Evolutionary conservation across 2,329 filamentous ascomycete species (phyloP), one percentile per base, ranked within the genome.

Genomic region (Botryotinia calthae): DNA sequence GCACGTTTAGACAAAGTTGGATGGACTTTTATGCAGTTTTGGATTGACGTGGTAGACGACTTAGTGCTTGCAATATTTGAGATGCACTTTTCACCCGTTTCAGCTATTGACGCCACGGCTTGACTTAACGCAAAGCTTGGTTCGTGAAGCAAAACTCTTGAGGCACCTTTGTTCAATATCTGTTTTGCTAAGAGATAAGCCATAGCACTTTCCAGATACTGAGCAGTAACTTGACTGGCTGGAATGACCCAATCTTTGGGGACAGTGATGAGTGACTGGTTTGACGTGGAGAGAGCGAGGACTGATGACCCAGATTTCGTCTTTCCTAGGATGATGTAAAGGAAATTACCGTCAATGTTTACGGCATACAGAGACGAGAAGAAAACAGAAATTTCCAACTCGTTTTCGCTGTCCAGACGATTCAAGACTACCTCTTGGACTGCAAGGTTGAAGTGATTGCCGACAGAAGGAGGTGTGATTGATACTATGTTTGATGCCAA

Each of bases 1-100:
- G 40, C 66, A 69, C 73, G 68, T 75, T 73, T 34, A 56, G 44
- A 51, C 31, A 72, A 54, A 22, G 56, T 64, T 22, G 58, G 67
- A 22, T 70, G 67, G 25, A 61, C 18, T 10, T n/a, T 61, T 4
- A 61, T 37, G 7, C 54, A 70, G 8, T n/a, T 9, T 14, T 70
- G 54, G 20, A 7, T 61, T 8, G 40, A 20, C 31, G 40, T 9
- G n/a, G 54, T n/a, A 34, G 37, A 42, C 18, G 10, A 40, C 18
- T 18, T 18, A n/a, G 37, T 61, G n/a, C 54, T 46, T 61, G 28
- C 28, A 46, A 28, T 59, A 7, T 22, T 44, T n/a, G 56, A 40
- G 31, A 70, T 28, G 56, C 40, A 61, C 54, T 70, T 70, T 6
- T 28, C 67, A 6, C 7, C 9, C 22, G 28, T 28, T 48, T 6